These are phyloP conservation scores for Saccharomycopsis babjevae DNA, from an alignment of 805 yeast species.

Conservation along the genomic window DNA sequence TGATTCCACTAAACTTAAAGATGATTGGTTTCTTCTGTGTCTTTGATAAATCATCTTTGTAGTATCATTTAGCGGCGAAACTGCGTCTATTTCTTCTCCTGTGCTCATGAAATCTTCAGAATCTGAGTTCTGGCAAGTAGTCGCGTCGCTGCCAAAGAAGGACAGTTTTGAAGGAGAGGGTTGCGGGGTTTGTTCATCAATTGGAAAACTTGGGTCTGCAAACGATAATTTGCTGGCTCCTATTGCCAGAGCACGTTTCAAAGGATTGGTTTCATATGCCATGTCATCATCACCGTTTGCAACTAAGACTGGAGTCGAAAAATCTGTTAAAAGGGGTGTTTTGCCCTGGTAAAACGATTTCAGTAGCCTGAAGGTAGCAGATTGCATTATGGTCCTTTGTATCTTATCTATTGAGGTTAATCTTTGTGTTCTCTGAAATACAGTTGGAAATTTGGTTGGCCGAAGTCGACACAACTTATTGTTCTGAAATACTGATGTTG, in stretches of 20 bases:
- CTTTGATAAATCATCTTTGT: slow-evolving; percentile 5
- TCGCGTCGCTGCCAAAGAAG: neutral
- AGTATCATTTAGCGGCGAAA: neutral
- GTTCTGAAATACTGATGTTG: too few species aligned
- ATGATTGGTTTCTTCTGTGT: slow-evolving; percentile 14
- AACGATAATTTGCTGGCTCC: slow-evolving; percentile 20
- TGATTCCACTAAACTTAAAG: slow-evolving; percentile 13
- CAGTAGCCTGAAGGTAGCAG: slow-evolving; percentile 5
- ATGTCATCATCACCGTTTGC: slow-evolving; percentile 18
- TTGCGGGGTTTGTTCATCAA: slow-evolving; percentile 11
- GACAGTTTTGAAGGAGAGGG: slow-evolving; percentile 13
- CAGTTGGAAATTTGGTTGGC: too few species aligned
- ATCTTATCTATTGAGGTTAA: too few species aligned
- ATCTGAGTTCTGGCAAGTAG: neutral
- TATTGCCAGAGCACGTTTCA: slow-evolving; percentile 1
- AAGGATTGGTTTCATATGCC: slow-evolving; percentile 19
- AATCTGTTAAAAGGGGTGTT: slow-evolving; percentile 10
- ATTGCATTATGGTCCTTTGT: neutral
- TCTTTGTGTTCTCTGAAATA: too few species aligned
- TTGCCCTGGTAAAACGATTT: slow-evolving; percentile 7
- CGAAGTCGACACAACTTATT: too few species aligned
- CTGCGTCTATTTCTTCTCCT: neutral
- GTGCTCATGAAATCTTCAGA: neutral
- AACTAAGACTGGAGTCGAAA: slow-evolving; percentile 16
- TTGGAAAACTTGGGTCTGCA: slow-evolving; percentile 21